phyloP scores from a whole-genome alignment of 129 eudicot species.

The Scalesia atractyloides region DNA sequence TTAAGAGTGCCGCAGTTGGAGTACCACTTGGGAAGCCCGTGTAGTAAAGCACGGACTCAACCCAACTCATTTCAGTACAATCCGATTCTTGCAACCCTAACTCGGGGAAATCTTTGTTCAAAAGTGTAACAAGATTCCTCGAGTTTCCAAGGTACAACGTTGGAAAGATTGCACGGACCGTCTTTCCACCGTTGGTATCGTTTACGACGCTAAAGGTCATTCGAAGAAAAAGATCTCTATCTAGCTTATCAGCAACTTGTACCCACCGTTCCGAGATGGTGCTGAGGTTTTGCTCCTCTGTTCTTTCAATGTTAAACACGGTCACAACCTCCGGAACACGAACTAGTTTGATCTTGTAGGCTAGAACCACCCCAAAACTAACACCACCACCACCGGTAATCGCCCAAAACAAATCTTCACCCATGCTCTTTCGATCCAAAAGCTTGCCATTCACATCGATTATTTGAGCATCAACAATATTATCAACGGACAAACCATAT shows the following conservation, averaged over 20 bases:
- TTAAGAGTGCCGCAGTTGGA: conserved; percentile 24
- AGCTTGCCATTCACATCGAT: conserved; percentile 30
- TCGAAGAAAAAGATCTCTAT: conserved; percentile 37
- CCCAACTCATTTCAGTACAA: conserved; percentile 51
- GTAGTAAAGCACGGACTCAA: conserved; percentile 36
- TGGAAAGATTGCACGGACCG: conserved; percentile 35
- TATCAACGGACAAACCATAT: conserved; percentile 47
- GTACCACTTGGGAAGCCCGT: conserved; percentile 30
- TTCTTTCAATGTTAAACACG: conserved; percentile 31
- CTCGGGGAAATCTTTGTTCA: conserved; percentile 39
- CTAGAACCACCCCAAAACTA: conserved; percentile 46
- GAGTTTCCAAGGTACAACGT: conserved; percentile 42
- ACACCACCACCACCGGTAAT: conserved; percentile 53
- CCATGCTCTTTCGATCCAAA: conserved; percentile 38
- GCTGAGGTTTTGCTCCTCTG: conserved; percentile 20
- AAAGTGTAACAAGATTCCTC: conserved; percentile 24
- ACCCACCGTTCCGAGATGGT: conserved; percentile 32
- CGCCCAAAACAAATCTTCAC: conserved; percentile 64
- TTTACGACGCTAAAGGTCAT: conserved; percentile 30
- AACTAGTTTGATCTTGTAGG: conserved; percentile 41
- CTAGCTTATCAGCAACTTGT: conserved; percentile 37
- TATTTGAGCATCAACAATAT: conserved; percentile 44
- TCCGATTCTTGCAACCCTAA: conserved; percentile 41
- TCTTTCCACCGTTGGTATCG: conserved; percentile 22
- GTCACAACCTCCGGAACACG: conserved; percentile 41